These are phyloP conservation scores for Barnettozyma botsteinii DNA, from an alignment of 805 yeast genomes.

Conservation along the genomic window DNA sequence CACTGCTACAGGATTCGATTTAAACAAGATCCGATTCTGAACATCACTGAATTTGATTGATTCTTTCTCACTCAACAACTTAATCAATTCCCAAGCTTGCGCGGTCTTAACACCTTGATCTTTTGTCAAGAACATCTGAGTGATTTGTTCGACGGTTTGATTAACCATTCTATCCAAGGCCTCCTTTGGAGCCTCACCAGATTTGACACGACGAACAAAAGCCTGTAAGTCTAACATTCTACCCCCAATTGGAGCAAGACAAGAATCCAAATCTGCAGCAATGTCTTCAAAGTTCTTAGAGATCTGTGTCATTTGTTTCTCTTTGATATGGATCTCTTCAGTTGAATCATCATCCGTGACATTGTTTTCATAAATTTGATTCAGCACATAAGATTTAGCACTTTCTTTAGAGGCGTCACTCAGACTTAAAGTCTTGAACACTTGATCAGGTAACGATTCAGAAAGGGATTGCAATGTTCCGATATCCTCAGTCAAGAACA, in stretches of 20 bases:
- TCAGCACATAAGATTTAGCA: constrained; percentile 63
- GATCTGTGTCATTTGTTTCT: constrained; percentile 12
- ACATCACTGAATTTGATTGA: constrained; percentile 45
- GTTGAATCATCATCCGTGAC: constrained; percentile 13
- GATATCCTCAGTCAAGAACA: constrained; percentile 80
- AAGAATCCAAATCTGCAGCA: constrained; percentile 40
- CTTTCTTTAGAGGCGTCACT: constrained; percentile 76
- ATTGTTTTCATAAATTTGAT: constrained; percentile 37
- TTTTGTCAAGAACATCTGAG: constrained; percentile 64
- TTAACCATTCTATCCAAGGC: constrained; percentile 76
- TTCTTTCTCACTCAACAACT: constrained; percentile 47
- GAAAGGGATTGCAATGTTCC: constrained; percentile 65
- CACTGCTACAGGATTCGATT: constrained; percentile 47
- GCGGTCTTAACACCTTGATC: constrained; percentile 59
- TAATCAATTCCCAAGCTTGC: constrained; percentile 84
- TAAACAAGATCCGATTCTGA: constrained; percentile 53
- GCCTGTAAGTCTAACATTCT: constrained; percentile 91
- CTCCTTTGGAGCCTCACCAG: constrained; percentile 77
- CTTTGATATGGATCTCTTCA: constrained; percentile 21
- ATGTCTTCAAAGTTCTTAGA: constrained; percentile 14
- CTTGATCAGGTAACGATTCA: constrained; percentile 78
- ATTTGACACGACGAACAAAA: constrained; percentile 76
- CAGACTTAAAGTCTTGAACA: constrained; percentile 65
- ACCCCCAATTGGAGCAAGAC: constrained; percentile 82
- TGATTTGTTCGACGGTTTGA: constrained; percentile 83